Conservation (phyloP, 768 basidiomycete species). For the Boletus coccyginus region DNA sequence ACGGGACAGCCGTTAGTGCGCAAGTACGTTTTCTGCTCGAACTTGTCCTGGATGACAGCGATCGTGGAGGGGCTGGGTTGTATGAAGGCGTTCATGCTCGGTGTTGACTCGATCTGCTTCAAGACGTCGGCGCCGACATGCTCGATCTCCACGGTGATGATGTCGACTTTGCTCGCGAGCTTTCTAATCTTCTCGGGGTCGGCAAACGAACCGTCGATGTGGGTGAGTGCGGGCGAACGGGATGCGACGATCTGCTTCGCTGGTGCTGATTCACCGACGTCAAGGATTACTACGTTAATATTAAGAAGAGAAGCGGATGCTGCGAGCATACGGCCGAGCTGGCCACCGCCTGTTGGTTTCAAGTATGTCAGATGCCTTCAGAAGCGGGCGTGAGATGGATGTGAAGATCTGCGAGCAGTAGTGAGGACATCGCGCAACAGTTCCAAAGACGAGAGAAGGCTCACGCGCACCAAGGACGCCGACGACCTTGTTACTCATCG, state of each 20-base stretch:
- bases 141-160: constrained; percentile 95
- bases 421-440: constrained; percentile 4
- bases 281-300: constrained; percentile 80
- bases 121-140: constrained; percentile 84
- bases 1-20: constrained; percentile 47
- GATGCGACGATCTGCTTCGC: constrained; percentile 86
- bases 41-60: constrained; percentile 77
- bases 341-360: constrained; percentile 77
- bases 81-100: constrained; percentile 34
- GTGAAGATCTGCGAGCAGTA: constrained; percentile 5
- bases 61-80: constrained; percentile 85
- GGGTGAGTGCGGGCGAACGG: constrained; percentile 44
- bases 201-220: constrained; percentile 88
- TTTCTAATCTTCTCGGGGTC: constrained; percentile 75
- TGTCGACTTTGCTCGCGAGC: constrained; percentile 76
- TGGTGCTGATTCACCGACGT: constrained; percentile 73
- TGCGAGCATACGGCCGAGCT: constrained; percentile 96
- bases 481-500: constrained; percentile 27
- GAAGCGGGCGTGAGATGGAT: not conserved
- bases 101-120: constrained; percentile 38
- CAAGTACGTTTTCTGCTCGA: constrained; percentile 64
- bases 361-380: constrained; percentile 1
- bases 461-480: constrained; percentile 33
- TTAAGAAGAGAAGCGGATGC: constrained; percentile 86
- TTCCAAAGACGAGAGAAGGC: not conserved